Percentiles rank a stretch among this genome's conserved stretches.
These are phyloP conservation scores for Leishmania tarentolae DNA, from an alignment of 208 protist genomes.

Conservation along the genomic window DNA sequence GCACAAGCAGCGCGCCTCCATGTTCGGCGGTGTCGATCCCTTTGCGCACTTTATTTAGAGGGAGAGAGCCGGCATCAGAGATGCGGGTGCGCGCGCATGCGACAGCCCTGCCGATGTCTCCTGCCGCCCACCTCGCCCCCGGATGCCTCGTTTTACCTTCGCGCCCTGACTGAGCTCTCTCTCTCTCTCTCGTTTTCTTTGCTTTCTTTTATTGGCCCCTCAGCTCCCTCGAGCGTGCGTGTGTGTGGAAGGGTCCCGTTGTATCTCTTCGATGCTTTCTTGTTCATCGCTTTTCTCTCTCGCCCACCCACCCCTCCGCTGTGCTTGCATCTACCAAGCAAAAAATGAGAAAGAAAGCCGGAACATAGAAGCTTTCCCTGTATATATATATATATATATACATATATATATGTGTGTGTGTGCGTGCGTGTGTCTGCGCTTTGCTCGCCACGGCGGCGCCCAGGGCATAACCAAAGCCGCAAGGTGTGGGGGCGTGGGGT, in stretches of 20 bases:
- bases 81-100: neutral
- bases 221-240: neutral
- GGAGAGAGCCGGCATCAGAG: neutral
- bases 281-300: neutral
- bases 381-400: too few relatives aligned
- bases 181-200: neutral
- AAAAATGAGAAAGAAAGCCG: neutral
- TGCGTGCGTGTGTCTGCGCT: neutral
- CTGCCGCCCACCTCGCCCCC: neutral
- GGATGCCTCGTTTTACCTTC: neutral
- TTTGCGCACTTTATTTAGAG: slow-evolving; percentile 26
- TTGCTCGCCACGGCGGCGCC: neutral
- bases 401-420: too few relatives aligned
- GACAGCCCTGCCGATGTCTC: neutral
- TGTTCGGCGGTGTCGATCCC: slow-evolving; percentile 33
- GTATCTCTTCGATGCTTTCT: neutral
- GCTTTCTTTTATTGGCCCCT: neutral
- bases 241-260: neutral
- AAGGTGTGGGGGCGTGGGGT: neutral
- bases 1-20: slow-evolving; percentile 26
- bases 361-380: too few relatives aligned
- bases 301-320: neutral
- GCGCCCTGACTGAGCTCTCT: neutral
- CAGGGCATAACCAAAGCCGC: neutral
- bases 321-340: neutral